A percentile compares a stretch with the other conserved stretches of the same genome.
These are phyloP conservation scores for Didymella keratinophila DNA, from an alignment of 2,329 filamentous ascomycete species.

Conservation along the genomic window DNA sequence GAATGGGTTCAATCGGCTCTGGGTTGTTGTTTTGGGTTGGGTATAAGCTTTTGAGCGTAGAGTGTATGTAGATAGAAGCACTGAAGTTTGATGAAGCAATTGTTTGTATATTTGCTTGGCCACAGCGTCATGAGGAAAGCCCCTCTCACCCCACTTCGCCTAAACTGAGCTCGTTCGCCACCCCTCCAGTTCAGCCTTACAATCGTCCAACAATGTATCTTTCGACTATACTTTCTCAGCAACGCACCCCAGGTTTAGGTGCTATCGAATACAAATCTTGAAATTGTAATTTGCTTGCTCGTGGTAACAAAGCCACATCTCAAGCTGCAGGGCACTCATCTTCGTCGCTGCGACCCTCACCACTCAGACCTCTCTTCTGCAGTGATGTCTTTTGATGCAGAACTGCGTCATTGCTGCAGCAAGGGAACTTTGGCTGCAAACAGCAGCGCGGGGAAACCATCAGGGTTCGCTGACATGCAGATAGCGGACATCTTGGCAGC, in stretches of 20 bases:
- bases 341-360: background rate
- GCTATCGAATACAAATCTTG: background rate
- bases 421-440: background rate
- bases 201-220: background rate
- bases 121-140: slow-evolving; percentile 25
- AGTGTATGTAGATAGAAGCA: slow-evolving; percentile 15
- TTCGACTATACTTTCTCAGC: too few species aligned
- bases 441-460: slow-evolving; percentile 10
- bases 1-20: slow-evolving; percentile 15
- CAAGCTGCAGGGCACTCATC: background rate
- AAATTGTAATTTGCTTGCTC: background rate
- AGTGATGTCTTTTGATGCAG: slow-evolving; percentile 15
- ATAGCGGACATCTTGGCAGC: background rate
- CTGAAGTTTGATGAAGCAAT: slow-evolving; percentile 31
- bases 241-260: too few species aligned
- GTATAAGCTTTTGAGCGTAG: background rate
- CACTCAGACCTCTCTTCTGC: slow-evolving; percentile 6
- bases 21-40: slow-evolving; percentile 1
- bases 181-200: slow-evolving; percentile 8
- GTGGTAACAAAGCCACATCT: background rate
- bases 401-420: slow-evolving; percentile 16
- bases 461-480: slow-evolving; percentile 3
- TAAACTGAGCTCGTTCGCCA: slow-evolving; percentile 21
- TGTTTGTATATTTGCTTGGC: slow-evolving; percentile 24
- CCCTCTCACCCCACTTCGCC: slow-evolving; percentile 34